phyloP scores from a whole-genome alignment of 2,329 filamentous ascomycete species.

The Blastomyces gilchristii region DNA sequence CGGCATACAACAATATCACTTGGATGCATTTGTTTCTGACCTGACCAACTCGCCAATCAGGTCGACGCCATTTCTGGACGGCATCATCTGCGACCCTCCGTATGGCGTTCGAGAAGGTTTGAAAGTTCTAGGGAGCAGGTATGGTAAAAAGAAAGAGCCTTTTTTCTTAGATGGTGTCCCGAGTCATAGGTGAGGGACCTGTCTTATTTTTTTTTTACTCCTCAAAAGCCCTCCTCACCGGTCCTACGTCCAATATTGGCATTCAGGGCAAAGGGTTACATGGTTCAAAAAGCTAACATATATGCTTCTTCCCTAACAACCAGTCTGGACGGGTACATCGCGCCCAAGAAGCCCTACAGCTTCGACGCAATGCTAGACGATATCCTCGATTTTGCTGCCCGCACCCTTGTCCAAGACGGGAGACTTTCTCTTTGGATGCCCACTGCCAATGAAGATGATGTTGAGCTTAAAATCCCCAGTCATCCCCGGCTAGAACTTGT shows the following conservation, averaged over 20 bases:
- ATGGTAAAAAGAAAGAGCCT: conserved; percentile 45
- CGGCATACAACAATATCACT: conserved; percentile 51
- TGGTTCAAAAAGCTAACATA: background rate
- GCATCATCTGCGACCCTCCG: conserved; percentile 88
- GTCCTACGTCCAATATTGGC: background rate
- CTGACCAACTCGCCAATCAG: conserved; percentile 75
- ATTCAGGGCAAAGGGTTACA: background rate
- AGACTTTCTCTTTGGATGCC: conserved; percentile 96
- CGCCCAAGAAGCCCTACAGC: conserved; percentile 84
- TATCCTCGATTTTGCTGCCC: conserved; percentile 70
- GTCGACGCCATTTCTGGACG: conserved; percentile 58
- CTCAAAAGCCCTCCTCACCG: background rate
- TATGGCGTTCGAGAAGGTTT: conserved; percentile 91
- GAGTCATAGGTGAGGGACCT: conserved; percentile 52
- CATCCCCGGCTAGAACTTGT: conserved; percentile 67
- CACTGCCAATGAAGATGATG: conserved; percentile 67
- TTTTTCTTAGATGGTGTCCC: conserved; percentile 56
- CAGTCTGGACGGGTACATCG: conserved; percentile 59
- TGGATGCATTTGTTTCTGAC: conserved; percentile 76
- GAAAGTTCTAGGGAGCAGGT: conserved; percentile 69
- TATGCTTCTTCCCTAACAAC: background rate
- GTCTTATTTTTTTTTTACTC: background rate
- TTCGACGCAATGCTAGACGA: conserved; percentile 86
- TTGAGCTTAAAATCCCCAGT: conserved; percentile 63
- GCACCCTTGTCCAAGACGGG: conserved; percentile 66